Percentiles rank a stretch among this genome's conserved stretches.
phyloP scores from a whole-genome alignment of 257 asterid species.

The Nemophila menziesii region DNA sequence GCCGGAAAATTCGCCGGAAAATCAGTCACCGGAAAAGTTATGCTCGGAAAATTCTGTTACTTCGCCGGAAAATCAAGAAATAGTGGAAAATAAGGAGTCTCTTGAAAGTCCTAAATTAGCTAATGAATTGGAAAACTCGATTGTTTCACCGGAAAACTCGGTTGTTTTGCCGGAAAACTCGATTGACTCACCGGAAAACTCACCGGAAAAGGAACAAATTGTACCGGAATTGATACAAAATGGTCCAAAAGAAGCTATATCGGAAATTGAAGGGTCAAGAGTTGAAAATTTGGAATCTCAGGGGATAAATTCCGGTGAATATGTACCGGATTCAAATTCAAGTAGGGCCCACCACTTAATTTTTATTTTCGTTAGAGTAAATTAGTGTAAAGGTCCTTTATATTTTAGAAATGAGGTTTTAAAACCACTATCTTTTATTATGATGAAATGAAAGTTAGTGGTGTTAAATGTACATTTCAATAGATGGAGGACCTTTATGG shows the following conservation, averaged over 20 bases:
- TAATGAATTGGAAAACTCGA: conserved; percentile 24
- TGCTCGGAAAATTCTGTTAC: no score
- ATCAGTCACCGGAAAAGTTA: no score
- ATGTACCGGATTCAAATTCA: conserved; percentile 19
- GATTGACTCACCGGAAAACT: conserved; percentile 10
- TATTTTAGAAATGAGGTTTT: no score
- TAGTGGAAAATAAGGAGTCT: conserved; percentile 19
- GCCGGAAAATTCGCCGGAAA: conserved; percentile 10
- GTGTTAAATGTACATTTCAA: no score
- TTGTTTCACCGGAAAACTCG: conserved; percentile 23
- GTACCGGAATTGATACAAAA: conserved; percentile 4
- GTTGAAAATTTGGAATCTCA: conserved; percentile 29
- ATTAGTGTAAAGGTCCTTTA: no score
- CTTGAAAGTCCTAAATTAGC: conserved; percentile 18
- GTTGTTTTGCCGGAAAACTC: conserved; percentile 21
- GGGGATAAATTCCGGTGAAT: conserved; percentile 19
- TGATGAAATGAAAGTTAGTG: no score
- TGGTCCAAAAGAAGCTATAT: conserved; percentile 18
- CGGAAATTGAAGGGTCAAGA: conserved; percentile 24
- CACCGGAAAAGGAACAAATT: conserved; percentile 13
- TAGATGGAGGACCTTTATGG: no score
- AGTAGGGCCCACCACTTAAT: conserved; percentile 25
- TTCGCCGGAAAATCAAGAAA: conserved; percentile 19
- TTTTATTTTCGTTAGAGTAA: conserved; percentile 7
- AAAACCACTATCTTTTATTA: no score